A percentile compares a stretch with the other conserved stretches of the same genome.
phyloP scores from a whole-genome alignment of 2,329 filamentous ascomycete species.

The Cordyceps tenuipes region DNA sequence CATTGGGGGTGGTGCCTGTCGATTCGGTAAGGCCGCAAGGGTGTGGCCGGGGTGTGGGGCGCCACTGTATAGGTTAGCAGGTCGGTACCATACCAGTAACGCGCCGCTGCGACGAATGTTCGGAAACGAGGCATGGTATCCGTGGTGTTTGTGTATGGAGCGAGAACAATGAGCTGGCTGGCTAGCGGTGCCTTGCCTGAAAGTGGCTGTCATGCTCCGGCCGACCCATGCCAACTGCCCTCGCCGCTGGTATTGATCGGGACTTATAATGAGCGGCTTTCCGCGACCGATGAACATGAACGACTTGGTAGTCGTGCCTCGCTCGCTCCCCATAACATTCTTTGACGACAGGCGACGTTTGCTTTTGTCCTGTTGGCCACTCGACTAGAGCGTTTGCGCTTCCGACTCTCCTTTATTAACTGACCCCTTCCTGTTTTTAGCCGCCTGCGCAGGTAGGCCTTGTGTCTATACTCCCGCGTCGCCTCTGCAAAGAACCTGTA shows the following conservation, averaged over 20 bases:
- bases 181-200: no score
- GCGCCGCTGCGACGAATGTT: constrained; percentile 1
- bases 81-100: neutral
- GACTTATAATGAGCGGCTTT: neutral
- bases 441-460: neutral
- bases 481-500: neutral
- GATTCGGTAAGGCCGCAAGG: constrained; percentile 3
- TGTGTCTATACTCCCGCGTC: neutral
- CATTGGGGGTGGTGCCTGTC: constrained; percentile 2
- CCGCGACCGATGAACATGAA: neutral
- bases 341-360: neutral
- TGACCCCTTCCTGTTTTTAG: neutral
- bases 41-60: constrained; percentile 6
- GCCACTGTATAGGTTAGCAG: constrained; percentile 3
- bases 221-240: neutral
- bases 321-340: neutral
- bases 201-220: neutral
- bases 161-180: constrained; percentile 1
- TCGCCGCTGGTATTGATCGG: neutral
- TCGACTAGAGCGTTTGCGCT: neutral
- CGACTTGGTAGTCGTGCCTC: neutral
- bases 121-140: no score
- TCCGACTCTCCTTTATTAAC: neutral
- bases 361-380: neutral
- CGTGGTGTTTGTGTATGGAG: neutral